Base-by-base conservation (phyloP, 352 stramenopile genomes). In the Phytophthora pini region DNA sequence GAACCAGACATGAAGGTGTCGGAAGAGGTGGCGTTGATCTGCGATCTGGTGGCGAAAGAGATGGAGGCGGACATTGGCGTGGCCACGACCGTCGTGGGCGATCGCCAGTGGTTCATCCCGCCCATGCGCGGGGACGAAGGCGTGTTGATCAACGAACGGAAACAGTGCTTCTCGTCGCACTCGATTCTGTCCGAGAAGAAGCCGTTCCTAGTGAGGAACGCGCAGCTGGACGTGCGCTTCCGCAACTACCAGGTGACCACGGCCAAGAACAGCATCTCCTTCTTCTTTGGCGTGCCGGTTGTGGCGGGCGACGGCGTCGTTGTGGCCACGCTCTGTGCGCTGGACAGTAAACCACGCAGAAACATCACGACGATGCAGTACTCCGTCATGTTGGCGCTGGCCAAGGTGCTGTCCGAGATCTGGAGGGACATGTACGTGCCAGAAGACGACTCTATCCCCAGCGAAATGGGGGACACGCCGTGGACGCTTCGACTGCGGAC, bases 301-400 rank as follows among this genome's bases (percentile, higher is more conserved):
- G 12, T 65, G 8, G 59, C 56, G 1, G 47, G 48, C 20, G 55
- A 65, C 8, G 74, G 67, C 2, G 58, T 63, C 0, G 29, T 64
- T 15, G 56, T 88, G 0, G 78, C 80, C 7, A 74, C 63, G 38
- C 70, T 89, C 9, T 78, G 68, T 32, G 65, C 81, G 12, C 24
- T 86, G 1, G 78, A 87, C 53, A 65, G 38, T 4, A 78, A 74
- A 17, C 77, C 77, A 1, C 56, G 66, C 6, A 77, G 70, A 15
- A 72, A 62, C 12, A 64, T 89, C 55, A 84, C 77, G 11, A 87
- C 77, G 4, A 89, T 84, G 75, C 77, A 88, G 57, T 89, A 87
- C 64, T 75, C 68, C 20, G 72, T 87, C 59, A 31, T 87, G 41
- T 57, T 61, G 47, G 55, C 61, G 20, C 48, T 88, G 17, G 54